These are phyloP conservation scores for Bruguiera parviflora DNA, from an alignment of 345 rosid species.

Conservation along the genomic window DNA sequence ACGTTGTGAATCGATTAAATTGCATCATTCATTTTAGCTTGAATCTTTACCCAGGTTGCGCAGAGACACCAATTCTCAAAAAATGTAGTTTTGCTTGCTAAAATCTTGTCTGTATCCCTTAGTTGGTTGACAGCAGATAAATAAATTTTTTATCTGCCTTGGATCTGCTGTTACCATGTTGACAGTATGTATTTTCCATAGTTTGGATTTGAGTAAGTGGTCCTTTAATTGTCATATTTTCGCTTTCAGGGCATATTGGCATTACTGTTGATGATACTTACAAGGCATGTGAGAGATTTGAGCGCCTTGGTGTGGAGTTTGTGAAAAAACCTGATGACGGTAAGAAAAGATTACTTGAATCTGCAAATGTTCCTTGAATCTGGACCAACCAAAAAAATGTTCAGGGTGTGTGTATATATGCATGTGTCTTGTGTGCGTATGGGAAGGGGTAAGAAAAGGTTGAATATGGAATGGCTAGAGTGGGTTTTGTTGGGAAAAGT, in stretches of 20 bases:
- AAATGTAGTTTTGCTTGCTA: not conserved
- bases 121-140: not conserved
- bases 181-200: not conserved
- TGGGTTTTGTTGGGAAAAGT: too few species aligned
- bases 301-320: constrained; percentile 84
- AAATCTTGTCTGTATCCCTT: not conserved
- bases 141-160: not conserved
- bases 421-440: too few species aligned
- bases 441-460: too few species aligned
- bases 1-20: too few species aligned
- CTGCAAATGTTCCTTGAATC: too few species aligned
- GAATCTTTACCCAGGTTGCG: not conserved
- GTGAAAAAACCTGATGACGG: constrained; percentile 80
- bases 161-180: not conserved
- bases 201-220: not conserved
- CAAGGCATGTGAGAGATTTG: constrained; percentile 96
- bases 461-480: too few species aligned
- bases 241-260: constrained; percentile 81
- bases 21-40: too few species aligned
- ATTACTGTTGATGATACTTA: constrained; percentile 83
- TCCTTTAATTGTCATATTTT: not conserved
- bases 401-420: too few species aligned
- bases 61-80: not conserved
- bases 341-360: constrained; percentile 13
- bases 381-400: too few species aligned